Percentiles rank a stretch among this genome's conserved stretches.
Conservation (phyloP, 768 basidiomycete genomes). For the Clitopilus passeckerianus region DNA sequence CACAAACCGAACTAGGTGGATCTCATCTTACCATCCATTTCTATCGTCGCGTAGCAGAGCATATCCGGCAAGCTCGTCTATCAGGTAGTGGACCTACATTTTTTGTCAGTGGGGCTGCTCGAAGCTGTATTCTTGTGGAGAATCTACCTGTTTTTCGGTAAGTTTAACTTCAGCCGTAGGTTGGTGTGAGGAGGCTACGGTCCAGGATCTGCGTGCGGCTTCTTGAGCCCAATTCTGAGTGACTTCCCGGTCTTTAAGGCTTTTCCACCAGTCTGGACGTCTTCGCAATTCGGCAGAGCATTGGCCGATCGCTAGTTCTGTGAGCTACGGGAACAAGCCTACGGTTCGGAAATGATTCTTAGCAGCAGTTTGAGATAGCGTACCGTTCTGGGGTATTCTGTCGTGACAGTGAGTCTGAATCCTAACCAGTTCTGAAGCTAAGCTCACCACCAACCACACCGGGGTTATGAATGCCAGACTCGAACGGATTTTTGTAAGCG, state of each 20-base stretch:
- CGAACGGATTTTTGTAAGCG: slow-evolving; percentile 43
- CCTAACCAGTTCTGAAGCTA: neutral
- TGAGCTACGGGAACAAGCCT: slow-evolving; percentile 23
- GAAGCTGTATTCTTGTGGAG: neutral
- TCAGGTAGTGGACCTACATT: slow-evolving; percentile 33
- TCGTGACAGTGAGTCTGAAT: neutral
- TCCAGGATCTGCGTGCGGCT: slow-evolving; percentile 21
- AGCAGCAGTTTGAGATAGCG: slow-evolving; percentile 4
- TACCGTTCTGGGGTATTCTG: slow-evolving; percentile 47
- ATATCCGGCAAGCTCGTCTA: slow-evolving; percentile 46
- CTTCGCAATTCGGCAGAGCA: slow-evolving; percentile 39
- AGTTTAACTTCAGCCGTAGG: slow-evolving; percentile 23
- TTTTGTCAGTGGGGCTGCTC: slow-evolving; percentile 8
- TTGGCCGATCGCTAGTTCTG: slow-evolving; percentile 45
- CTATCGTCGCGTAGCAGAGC: slow-evolving; percentile 31
- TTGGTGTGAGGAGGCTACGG: slow-evolving; percentile 28
- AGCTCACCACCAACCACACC: slow-evolving; percentile 41
- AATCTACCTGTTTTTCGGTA: slow-evolving; percentile 31
- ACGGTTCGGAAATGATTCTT: neutral
- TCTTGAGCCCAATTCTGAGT: slow-evolving; percentile 26
- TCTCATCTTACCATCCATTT: slow-evolving; percentile 27
- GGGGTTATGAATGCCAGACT: slow-evolving; percentile 35
- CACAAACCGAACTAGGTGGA: neutral
- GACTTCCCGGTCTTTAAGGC: slow-evolving; percentile 16
- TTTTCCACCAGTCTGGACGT: slow-evolving; percentile 36